These are phyloP conservation scores for Nannizzia gypsea DNA, from an alignment of 2,329 filamentous ascomycete species.

Conservation along the genomic window DNA sequence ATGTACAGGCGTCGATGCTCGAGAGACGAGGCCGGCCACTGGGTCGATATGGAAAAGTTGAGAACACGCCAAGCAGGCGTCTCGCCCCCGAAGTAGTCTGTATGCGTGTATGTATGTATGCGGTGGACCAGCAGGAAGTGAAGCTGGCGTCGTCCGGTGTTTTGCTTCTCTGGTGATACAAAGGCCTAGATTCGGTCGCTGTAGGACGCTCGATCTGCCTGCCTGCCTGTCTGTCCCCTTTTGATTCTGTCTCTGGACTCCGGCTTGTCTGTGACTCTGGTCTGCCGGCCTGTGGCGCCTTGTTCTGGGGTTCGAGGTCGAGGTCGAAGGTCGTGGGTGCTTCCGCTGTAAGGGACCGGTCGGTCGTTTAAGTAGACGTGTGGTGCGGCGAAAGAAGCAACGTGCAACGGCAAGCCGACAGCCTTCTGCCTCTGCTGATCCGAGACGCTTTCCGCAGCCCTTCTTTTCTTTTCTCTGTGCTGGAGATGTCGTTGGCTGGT, in stretches of 20 bases:
- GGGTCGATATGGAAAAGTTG: not conserved
- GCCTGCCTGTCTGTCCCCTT: too few relatives aligned
- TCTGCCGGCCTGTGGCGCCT: not conserved
- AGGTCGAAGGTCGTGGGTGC: not conserved
- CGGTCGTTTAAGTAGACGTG: not conserved
- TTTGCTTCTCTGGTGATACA: not conserved
- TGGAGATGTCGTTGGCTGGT: conserved; percentile 1
- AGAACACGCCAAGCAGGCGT: not conserved
- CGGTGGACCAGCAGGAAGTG: not conserved
- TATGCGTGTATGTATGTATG: too few relatives aligned
- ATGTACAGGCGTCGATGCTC: not conserved
- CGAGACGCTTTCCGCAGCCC: not conserved
- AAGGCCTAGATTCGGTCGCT: not conserved
- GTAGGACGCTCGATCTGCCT: not conserved
- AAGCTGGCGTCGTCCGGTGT: not conserved
- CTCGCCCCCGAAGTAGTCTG: not conserved
- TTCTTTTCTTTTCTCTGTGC: not conserved
- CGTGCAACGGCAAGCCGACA: not conserved
- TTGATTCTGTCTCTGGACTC: too few relatives aligned
- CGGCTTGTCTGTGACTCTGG: not conserved
- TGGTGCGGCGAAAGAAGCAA: not conserved
- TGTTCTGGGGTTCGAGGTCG: not conserved
- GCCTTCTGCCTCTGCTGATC: not conserved
- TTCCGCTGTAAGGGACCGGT: not conserved
- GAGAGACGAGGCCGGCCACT: not conserved